Base-by-base conservation (phyloP, 2,329 filamentous ascomycete genomes). In the Colletotrichum sp. region DNA sequence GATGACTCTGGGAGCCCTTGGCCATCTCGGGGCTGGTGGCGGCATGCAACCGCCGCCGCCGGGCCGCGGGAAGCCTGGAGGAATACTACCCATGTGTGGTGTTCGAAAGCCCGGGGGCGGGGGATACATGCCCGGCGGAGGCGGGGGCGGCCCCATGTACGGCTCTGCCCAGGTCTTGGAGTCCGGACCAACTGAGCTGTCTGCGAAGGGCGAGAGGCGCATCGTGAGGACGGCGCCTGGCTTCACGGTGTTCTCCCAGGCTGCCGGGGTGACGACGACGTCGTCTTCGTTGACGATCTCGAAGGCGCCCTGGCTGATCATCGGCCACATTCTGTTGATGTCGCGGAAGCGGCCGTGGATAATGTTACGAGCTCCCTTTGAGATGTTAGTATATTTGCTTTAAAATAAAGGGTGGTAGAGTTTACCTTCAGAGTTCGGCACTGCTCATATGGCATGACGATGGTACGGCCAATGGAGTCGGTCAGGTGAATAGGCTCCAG, bases 181-280 rank as follows among this genome's bases (percentile, higher is more conserved):
- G 3, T 12, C n/a, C 27, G 30, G 25, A 7, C 8, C n/a, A 7
- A 27, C 15, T 3, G 11, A n/a, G 16, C 57, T 59, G 19, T 75
- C 70, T 28, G 39, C 71, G 32, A 75, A 75, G 4, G 73, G 70
- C 5, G 73, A 75, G 11, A 75, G 30, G 22, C 73, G 69, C 73
- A 75, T 75, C 8, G 60, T 27, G 2, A 75, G 7, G 8, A 68
- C 22, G 15, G 69, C 73, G 34, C 70, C 70, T 16, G 73, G 73
- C 34, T 73, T 75, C 57, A 75, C 27, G 6, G 70, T 75, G n/a
- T 64, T 15, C 7, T n/a, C 27, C 73, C 73, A 75, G 8, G 70
- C 69, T n/a, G 52, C 63, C 3, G 73, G 73, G 34, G 64, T 64
- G 44, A 75, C 52, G 5, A 75, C 59, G 2, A 27, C 30, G 59